Evolutionary conservation across 2,329 filamentous ascomycete genomes (phyloP), one percentile per base, ranked within the genome.

Genomic region (Hypoxylon sp.): DNA sequence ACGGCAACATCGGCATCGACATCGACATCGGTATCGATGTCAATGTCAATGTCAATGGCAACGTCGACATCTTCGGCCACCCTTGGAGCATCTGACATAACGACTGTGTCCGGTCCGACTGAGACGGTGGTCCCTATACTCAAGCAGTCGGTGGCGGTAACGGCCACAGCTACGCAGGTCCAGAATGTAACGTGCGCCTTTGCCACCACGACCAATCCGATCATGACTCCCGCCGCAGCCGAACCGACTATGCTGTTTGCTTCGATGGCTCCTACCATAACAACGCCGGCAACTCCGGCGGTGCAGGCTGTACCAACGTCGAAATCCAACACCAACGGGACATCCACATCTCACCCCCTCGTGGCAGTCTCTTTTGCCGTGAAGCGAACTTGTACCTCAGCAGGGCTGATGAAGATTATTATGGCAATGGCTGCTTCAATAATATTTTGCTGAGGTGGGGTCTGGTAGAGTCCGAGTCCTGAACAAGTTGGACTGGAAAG

Each of bases 81-180:
- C 31, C 31, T 35, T 35, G 15, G 15, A 35, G 9, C 15, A 8
- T 18, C 31, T 15, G 42, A 54, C 26, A 10, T 24, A 2, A 31
- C 59, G 20, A 55, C 53, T 7, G 53, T 48, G 11, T 20, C 58
- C 4, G 53, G 55, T 11, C 60, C 62, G 23, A 63, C 63, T 24
- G 42, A 64, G 33, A 65, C 61, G 4, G 61, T 70, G 9, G 58
- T 58, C 10, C 69, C 67, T 8, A 66, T 67, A 35, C 60, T 68
- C 27, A 48, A 50, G 23, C 41, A 52, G 13, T 26, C 49, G 17
- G 49, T 64, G 4, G 26, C 15, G 4, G 52, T 63, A 27, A 54
- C 59, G n/a, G n/a, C 18, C 29, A 35, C 50, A 26, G 21, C 27
- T n/a, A n/a, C n/a, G n/a, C n/a, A n/a, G 23, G 35, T 54, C 24